Evolutionary conservation across 441 rosid species (phyloP).

Genomic region (Aleurites moluccanus): DNA sequence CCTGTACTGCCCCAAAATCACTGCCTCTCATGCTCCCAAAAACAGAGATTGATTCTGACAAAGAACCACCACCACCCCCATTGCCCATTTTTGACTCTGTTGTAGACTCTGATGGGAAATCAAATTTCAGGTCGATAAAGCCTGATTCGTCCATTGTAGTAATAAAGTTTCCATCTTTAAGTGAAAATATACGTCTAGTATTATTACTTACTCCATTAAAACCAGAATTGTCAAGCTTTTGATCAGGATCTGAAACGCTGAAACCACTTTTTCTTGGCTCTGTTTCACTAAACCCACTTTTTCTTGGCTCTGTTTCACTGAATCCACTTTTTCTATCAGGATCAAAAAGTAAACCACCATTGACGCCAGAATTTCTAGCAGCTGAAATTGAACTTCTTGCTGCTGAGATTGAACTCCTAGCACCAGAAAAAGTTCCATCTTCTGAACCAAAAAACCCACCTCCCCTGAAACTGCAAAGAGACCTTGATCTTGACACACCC

Average conservation of each 20-base stretch:
- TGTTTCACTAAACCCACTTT: conserved; percentile 51
- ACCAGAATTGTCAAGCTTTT: conserved; percentile 26
- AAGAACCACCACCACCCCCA: conserved; percentile 13
- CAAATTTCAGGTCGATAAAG: conserved; percentile 91
- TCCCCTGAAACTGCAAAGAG: conserved; percentile 83
- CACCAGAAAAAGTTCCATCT: conserved; percentile 73
- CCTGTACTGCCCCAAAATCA: conserved; percentile 26
- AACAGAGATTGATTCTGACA: conserved; percentile 48
- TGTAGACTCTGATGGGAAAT: conserved; percentile 51
- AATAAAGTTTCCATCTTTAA: conserved; percentile 70
- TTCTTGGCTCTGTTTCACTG: too few relatives aligned
- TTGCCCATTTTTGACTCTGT: conserved; percentile 18
- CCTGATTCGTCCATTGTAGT: conserved; percentile 77
- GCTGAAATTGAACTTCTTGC: too few relatives aligned
- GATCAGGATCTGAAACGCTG: conserved; percentile 33
- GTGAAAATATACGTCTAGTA: conserved; percentile 61
- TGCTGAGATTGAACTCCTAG: conserved; percentile 56
- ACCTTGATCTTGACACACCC: conserved; percentile 88
- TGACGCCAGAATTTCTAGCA: conserved; percentile 80
- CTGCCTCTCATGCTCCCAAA: conserved; percentile 53
- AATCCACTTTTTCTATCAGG: conserved; percentile 60
- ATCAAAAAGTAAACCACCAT: conserved; percentile 54
- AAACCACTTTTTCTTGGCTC: conserved; percentile 59
- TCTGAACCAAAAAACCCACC: conserved; percentile 59
- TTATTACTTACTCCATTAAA: conserved; percentile 22